Evolutionary conservation across 1,284 basidiomycete genomes (phyloP), one percentile per base, ranked within the genome.

Genomic region (Tilletia walkeri): DNA sequence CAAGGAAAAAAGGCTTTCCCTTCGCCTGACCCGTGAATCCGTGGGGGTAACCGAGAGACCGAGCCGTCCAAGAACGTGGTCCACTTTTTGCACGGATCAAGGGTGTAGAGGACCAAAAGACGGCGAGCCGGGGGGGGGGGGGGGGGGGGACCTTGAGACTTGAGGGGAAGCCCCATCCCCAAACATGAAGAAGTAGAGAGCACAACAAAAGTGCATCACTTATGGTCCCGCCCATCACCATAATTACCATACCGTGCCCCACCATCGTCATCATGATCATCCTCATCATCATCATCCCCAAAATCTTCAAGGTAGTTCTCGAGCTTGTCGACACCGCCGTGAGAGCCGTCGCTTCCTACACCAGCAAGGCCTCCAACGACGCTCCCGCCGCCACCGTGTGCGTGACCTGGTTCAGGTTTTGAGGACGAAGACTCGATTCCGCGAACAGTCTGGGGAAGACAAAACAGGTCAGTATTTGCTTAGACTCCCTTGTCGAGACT

Each of bases 231-330:
- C 7, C 49, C 24, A 34, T 66, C 24, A n/a, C n/a, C 47, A 34
- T 66, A 48, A 34, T 66, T 4, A n/a, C n/a, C 47, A 24, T 66
- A 38, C 20, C 45, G 36, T n/a, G 24, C 65, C 9, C 36, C 36
- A 18, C 59, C 59, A n/a, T 39, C 59, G 9, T 63, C 34, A 18
- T 63, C 34, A 14, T 63, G 12, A 34, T 63, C 59, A 38, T 63
- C 59, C 36, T 63, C 59, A 16, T 63, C 59, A 14, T 63, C 59
- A 34, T 63, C 59, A 6, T 63, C 59, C 6, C 59, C 59, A 38
- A 63, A 63, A 16, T 34, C 59, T 41, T 63, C 59, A 34, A 63
- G 36, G 36, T 39, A 63, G 36, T 63, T 63, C 36, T 63, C 59
- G 14, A 63, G 34, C 59, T 63, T 63, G 59, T 63, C 59, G 59